Evolutionary conservation across 345 rosid species (phyloP).

Genomic region (Brassica juncea): DNA sequence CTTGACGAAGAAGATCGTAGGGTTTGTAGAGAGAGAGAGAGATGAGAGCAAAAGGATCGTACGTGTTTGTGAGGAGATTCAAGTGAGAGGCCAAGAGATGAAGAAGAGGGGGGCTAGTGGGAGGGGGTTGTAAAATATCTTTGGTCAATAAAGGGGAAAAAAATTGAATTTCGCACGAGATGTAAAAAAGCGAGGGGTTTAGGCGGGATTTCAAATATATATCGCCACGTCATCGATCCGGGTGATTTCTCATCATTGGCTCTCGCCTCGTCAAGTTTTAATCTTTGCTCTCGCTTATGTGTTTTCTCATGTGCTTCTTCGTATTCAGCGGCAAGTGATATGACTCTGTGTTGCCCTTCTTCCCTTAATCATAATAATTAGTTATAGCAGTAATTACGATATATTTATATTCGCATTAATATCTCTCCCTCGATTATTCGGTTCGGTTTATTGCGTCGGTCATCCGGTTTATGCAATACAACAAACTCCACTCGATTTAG

Average conservation of each 20-base stretch:
- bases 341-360: slow-evolving; percentile 30
- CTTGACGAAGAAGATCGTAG: slow-evolving; percentile 17
- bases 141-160: slow-evolving; percentile 34
- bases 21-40: slow-evolving; percentile 1
- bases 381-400: slow-evolving; percentile 17
- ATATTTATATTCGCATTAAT: slow-evolving; percentile 21
- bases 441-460: slow-evolving; percentile 31
- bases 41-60: background rate
- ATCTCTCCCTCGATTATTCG: slow-evolving; percentile 24
- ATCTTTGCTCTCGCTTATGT: slow-evolving; percentile 42
- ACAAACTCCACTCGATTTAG: background rate
- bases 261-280: slow-evolving; percentile 31
- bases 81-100: slow-evolving; percentile 33
- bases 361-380: background rate
- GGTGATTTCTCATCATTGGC: slow-evolving; percentile 39
- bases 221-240: slow-evolving; percentile 71
- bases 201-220: slow-evolving; percentile 74
- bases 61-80: slow-evolving; percentile 28
- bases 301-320: slow-evolving; percentile 70
- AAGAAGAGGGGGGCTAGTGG: slow-evolving; percentile 22
- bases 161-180: slow-evolving; percentile 76
- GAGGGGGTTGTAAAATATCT: slow-evolving; percentile 31
- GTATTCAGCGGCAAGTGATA: slow-evolving; percentile 31
- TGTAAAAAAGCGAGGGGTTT: slow-evolving; percentile 62
- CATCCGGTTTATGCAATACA: slow-evolving; percentile 22